Base-by-base conservation (phyloP, 1,284 basidiomycete species). In the Ceratobasidium theobromae region DNA sequence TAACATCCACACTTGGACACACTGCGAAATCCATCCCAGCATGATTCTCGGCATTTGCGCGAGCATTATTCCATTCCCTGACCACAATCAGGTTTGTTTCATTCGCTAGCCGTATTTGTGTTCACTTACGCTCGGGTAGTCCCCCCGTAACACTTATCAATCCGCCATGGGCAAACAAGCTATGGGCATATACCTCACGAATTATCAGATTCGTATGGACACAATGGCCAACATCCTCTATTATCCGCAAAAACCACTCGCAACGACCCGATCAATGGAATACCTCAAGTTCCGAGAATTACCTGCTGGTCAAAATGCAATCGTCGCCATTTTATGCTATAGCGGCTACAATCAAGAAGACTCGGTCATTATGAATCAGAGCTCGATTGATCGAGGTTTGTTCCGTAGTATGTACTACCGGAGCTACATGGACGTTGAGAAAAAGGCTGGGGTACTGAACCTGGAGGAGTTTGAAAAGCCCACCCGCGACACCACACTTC, bases 301-400 rank as follows among this genome's bases (percentile, higher is more conserved):
- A 49, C 96, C 96, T 32, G 96, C 96, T 12, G 97, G 96, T 18
- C 95, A 98, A 77, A 99, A 99, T 75, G 95, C 95, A 51, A 95
- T 98, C 70, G 95, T 99, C 52, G 96, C 97, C 3, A 99, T 99
- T 75, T 81, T 99, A 57, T 98, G 95, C 75, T 99, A 99, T 79
- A 98, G 95, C 72, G 96, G 96, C 33, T 99, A 99, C 80, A 99
- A 99, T 78, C 97, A 99, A 78, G 97, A 99, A 87, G 97, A 99
- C 84, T 99, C 97, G 71, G 96, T 99, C 77, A 99, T 99, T 77
- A 98, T 99, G 96, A 99, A 99, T 77, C 96, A 99, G 78, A 94
- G 91, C 71, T 97, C 96, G 21, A 93, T 99, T 73, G 96, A 99
- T 75, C 91, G 97, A 66, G 96, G 97, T 68, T 83, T 99, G 35